These are phyloP conservation scores for Aspergillus homomorphus DNA, from an alignment of 495 filamentous ascomycete species.

Conservation along the genomic window DNA sequence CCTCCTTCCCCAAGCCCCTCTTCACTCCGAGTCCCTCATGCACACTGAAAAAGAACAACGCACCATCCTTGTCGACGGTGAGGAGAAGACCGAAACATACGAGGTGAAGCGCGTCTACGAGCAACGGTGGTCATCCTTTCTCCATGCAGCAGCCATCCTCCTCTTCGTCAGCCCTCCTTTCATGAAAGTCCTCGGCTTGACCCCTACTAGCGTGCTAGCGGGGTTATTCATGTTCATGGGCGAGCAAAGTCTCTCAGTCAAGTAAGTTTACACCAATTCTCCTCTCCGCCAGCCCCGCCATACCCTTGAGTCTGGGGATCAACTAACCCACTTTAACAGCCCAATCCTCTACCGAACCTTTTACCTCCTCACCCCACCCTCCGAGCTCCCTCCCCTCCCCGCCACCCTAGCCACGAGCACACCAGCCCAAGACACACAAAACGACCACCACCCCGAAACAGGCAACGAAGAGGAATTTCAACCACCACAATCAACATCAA, in stretches of 20 bases:
- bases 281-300: not conserved
- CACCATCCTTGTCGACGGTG: constrained; percentile 33
- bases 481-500: constrained; percentile 11
- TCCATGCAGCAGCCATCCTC: constrained; percentile 61
- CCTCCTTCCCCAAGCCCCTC: constrained; percentile 65
- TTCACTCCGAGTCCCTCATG: constrained; percentile 66
- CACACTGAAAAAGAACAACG: constrained; percentile 49
- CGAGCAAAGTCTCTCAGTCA: constrained; percentile 65
- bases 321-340: constrained; percentile 19
- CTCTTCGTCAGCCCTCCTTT: constrained; percentile 63
- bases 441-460: not conserved
- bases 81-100: constrained; percentile 38
- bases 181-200: constrained; percentile 66
- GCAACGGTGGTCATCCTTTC: constrained; percentile 64
- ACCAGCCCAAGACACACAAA: constrained; percentile 30
- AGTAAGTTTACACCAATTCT: constrained; percentile 35
- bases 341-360: constrained; percentile 64
- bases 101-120: constrained; percentile 57
- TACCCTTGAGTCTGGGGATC: not conserved
- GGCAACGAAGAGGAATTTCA: constrained; percentile 5
- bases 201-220: constrained; percentile 65
- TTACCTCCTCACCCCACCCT: constrained; percentile 60
- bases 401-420: constrained; percentile 8
- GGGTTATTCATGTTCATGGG: constrained; percentile 74
- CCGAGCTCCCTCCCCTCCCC: constrained; percentile 60